These are phyloP conservation scores for Fusarium acutatum DNA, from an alignment of 2,329 filamentous ascomycete species.

Conservation along the genomic window DNA sequence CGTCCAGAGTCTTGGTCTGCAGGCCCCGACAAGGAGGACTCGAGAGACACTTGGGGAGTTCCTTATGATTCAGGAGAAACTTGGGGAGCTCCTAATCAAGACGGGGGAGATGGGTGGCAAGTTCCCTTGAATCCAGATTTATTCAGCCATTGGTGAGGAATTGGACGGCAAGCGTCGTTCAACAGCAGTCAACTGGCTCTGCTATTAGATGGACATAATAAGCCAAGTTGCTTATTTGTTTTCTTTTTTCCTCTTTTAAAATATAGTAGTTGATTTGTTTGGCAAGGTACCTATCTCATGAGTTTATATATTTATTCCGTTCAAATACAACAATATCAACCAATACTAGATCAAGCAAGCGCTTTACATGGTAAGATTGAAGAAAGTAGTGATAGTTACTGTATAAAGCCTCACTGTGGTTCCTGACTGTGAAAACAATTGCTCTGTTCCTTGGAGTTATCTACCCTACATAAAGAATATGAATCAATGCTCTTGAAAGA, in stretches of 20 bases:
- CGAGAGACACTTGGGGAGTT: not conserved
- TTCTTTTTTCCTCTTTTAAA: not conserved
- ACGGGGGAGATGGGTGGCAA: not conserved
- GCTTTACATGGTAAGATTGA: not conserved
- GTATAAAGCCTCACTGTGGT: not conserved
- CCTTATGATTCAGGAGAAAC: not conserved
- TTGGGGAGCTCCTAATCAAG: not conserved
- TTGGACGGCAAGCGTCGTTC: not conserved
- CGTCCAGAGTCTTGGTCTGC: not conserved
- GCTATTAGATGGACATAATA: not conserved
- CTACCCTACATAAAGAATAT: conserved; percentile 6
- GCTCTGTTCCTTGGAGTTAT: not conserved
- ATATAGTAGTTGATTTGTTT: not conserved
- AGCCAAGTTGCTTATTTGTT: not conserved
- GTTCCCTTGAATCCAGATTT: not conserved
- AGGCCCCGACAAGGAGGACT: not conserved
- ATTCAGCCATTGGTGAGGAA: not conserved
- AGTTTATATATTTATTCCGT: not conserved
- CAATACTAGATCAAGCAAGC: not conserved
- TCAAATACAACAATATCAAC: not conserved
- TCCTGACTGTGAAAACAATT: not conserved
- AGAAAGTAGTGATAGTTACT: not conserved
- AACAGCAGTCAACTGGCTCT: not conserved
- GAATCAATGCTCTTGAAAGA: too few species aligned
- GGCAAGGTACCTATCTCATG: too few species aligned